These are phyloP conservation scores for Endocalyx cinctus DNA, from an alignment of 2,329 filamentous ascomycete species.

Conservation along the genomic window DNA sequence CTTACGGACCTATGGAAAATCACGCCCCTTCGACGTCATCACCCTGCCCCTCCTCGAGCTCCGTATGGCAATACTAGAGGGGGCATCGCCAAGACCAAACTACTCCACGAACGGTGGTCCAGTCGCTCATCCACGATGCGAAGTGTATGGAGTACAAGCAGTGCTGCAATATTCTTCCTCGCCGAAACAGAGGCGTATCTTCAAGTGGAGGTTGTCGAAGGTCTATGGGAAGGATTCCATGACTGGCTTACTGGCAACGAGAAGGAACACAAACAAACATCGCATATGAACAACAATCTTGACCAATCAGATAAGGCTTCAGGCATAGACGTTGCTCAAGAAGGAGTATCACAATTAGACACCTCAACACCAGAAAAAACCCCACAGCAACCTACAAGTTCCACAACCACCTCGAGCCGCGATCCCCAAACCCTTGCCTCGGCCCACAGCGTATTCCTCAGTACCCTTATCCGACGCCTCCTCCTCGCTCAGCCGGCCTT, in stretches of 20 bases:
- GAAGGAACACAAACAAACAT: constrained; percentile 11
- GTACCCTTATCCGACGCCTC: constrained; percentile 60
- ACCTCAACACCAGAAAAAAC: constrained; percentile 6
- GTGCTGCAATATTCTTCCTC: constrained; percentile 82
- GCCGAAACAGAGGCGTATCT: constrained; percentile 85
- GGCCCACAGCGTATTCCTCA: constrained; percentile 74
- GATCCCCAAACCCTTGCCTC: constrained; percentile 82
- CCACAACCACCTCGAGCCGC: constrained; percentile 37
- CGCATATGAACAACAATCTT: constrained; percentile 6
- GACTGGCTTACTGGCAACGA: constrained; percentile 58
- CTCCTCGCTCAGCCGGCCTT: constrained; percentile 62
- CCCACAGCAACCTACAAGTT: constrained; percentile 13
- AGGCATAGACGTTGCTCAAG: background rate
- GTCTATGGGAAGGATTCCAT: constrained; percentile 76
- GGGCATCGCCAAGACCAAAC: constrained; percentile 55
- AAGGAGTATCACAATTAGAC: constrained; percentile 9
- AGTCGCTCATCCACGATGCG: constrained; percentile 65
- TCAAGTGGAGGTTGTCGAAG: constrained; percentile 80
- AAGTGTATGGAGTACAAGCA: constrained; percentile 84
- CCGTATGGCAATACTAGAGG: constrained; percentile 56
- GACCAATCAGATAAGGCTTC: background rate
- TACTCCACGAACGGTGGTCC: constrained; percentile 61
- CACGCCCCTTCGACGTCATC: constrained; percentile 69
- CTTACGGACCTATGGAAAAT: constrained; percentile 85
- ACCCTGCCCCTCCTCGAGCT: constrained; percentile 66